These are phyloP conservation scores for Penicillium sp. DNA, from an alignment of 2,329 filamentous ascomycete genomes.

Conservation along the genomic window DNA sequence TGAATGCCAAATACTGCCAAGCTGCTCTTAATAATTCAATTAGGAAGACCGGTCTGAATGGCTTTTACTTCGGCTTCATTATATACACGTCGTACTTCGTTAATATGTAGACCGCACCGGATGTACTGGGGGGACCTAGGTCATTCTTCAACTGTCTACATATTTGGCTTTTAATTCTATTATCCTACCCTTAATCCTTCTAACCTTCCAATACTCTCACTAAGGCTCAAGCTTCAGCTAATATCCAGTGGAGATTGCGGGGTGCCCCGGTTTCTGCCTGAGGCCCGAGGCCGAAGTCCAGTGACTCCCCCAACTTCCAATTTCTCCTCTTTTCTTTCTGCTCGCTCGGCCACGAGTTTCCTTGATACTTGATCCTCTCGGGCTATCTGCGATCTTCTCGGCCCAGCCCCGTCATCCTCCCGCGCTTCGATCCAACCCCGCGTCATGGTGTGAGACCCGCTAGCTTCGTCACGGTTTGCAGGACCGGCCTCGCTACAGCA, in stretches of 20 bases:
- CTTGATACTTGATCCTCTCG: conserved; percentile 17
- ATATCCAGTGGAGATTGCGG: conserved; percentile 25
- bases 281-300: conserved; percentile 24
- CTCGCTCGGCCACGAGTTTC: conserved; percentile 14
- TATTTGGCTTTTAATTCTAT: too few species aligned
- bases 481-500: conserved; percentile 34
- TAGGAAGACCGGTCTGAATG: too few species aligned
- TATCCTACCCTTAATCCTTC: too few species aligned
- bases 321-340: conserved; percentile 13
- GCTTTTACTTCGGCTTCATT: too few species aligned
- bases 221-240: too few species aligned
- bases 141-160: too few species aligned
- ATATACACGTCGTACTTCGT: too few species aligned
- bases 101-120: too few species aligned
- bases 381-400: conserved; percentile 15
- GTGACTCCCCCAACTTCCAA: conserved; percentile 13
- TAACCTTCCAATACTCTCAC: too few species aligned
- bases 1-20: too few species aligned
- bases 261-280: conserved; percentile 29
- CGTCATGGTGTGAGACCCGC: conserved; percentile 28
- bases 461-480: conserved; percentile 17
- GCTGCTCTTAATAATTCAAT: too few species aligned
- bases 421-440: conserved; percentile 6
- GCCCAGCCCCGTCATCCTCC: conserved; percentile 1
- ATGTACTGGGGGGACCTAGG: too few species aligned